These are phyloP conservation scores for Pulveroboletus sp. DNA, from an alignment of 1,284 basidiomycete species.

Conservation along the genomic window DNA sequence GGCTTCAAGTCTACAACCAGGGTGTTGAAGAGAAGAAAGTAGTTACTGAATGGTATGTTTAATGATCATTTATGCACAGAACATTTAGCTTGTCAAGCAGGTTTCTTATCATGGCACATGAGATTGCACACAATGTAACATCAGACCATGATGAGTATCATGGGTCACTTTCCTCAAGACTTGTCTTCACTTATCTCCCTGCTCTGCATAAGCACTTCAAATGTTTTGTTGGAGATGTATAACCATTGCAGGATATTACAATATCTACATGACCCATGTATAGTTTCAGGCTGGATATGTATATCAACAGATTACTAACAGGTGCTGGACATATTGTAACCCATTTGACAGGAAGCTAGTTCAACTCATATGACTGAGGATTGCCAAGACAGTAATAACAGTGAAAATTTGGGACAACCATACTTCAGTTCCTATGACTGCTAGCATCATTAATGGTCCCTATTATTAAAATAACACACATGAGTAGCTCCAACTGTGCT, in stretches of 20 bases:
- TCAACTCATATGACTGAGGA: neutral
- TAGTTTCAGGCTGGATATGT: neutral
- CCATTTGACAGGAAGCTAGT: neutral
- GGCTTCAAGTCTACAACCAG: neutral
- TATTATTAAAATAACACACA: too few relatives aligned
- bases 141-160: slow-evolving; percentile 26
- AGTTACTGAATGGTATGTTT: slow-evolving; percentile 15
- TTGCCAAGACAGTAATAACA: too few relatives aligned
- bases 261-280: too few relatives aligned
- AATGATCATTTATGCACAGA: neutral
- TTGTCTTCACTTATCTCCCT: slow-evolving; percentile 10
- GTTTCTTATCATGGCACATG: slow-evolving; percentile 32
- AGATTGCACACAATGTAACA: slow-evolving; percentile 24
- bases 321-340: neutral
- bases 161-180: slow-evolving; percentile 18
- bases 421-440: too few relatives aligned
- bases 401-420: too few relatives aligned
- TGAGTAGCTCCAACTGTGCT: too few relatives aligned
- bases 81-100: slow-evolving; percentile 1
- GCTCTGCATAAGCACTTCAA: neutral
- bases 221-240: neutral
- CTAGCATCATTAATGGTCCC: too few relatives aligned
- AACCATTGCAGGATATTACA: too few relatives aligned
- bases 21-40: slow-evolving; percentile 4
- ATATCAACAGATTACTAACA: neutral